Base-by-base conservation (phyloP, 129 eudicot genomes). In the Apium graveolens region DNA sequence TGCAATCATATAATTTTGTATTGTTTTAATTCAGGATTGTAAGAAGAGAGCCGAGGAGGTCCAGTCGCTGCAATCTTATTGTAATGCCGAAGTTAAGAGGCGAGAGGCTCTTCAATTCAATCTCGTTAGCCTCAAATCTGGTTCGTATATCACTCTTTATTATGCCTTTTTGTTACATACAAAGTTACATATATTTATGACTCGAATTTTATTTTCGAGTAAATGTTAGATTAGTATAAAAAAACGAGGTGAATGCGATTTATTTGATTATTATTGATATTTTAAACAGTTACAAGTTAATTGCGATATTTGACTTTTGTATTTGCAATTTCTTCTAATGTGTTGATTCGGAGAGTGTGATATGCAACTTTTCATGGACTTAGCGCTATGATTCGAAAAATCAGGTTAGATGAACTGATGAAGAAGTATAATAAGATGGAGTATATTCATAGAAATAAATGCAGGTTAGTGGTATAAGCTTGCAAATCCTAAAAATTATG, bases 51-150 rank as follows among this genome's bases (percentile, higher is more conserved):
- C 82, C 7, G 41, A 34, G 69, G 57, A 78, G 72, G 82, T 88
- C 78, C 83, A 91, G 60, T 70, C 86, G 69, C 89, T 86, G 38
- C 80, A 84, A 80, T 86, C 85, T 2, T 78, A 43, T 39, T 79
- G 45, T 81, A 85, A 51, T 1, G 78, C 89, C 35, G 90, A 86
- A 79, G 74, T 86, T 14, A 76, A 80, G 81, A 83, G 78, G 75
- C 87, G 93, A 13, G 85, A 88, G 71, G 84, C 91, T 60, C 87
- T 86, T 68, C 80, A 91, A 68, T 82, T 78, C 84, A 82, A 78
- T 44, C 70, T 73, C 46, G n/a, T 72, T 60, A 76, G 77, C 80
- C 89, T 91, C 79, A 87, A 80, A 83, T 83, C 87, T 79, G 93
- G 91, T 83, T 74, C 17, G 20, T 21, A 14, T 16, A 14, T 68